Base-by-base conservation (phyloP, 1,284 basidiomycete species). In the Papiliotrema fonsecae region DNA sequence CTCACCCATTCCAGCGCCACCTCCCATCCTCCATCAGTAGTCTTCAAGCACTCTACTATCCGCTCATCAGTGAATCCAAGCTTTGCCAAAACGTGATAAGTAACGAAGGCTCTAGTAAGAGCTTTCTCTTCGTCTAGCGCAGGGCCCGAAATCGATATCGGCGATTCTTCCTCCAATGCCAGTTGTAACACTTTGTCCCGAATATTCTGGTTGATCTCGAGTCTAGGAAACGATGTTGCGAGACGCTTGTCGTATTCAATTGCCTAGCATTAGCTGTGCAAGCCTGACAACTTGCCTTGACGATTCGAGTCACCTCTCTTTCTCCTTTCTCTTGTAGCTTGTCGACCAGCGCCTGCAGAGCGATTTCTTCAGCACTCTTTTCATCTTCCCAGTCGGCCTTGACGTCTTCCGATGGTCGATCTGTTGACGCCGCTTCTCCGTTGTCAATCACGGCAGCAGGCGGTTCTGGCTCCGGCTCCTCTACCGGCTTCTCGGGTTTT, bases 1-100 rank as follows among this genome's bases (percentile, higher is more conserved):
- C 83, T 53, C 60, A 93, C 91, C 90, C 91, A 96, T 63, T 91
- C 87, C 49, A 88, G 79, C n/a, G 88, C 91, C 49, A 93, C 88
- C 19, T 97, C 91, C 35, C 96, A 77, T 6, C 92, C 88, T 16
- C 46, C 43, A 1, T 70, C 16, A 3, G 62, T 69, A 30, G 64
- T 44, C 11, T 62, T 16, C 9, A 91, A 82, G 30, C 64, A 65
- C 41, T 70, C 51, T 21, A 47, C 52, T 2, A 70, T 59, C 50
- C 82, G 77, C 7, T 77, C 78, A 56, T 87, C 82, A 0, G 80
- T 73, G 70, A 93, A 93, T 1, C 88, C 90, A n/a, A 94, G 77
- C 45, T 85, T 80, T 51, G 85, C 78, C n/a, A 98, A 77, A 18
- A 88, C 81, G 25, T 88, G 86, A 63, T 88, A 92, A 0, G 87